Evolutionary conservation across 768 basidiomycete genomes (phyloP).

Genomic region (Rhizopogon rudus): DNA sequence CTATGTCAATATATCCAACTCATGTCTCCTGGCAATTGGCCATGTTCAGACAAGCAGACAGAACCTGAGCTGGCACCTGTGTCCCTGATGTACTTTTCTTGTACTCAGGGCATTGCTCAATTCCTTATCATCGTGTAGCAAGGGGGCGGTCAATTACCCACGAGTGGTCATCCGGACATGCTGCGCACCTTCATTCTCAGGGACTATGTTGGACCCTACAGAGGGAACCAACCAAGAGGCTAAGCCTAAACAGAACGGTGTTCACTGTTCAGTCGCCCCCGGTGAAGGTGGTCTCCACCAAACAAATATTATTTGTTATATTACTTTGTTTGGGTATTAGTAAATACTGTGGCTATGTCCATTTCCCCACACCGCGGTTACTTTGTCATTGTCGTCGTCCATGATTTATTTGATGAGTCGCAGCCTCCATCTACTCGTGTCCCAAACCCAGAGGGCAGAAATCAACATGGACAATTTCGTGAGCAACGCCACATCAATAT

Average conservation of each 20-base stretch:
- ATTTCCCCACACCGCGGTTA: no score
- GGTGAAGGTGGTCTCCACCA: neutral
- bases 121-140: conserved; percentile 32
- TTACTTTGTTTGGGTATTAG: no score
- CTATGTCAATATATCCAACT: conserved; percentile 21
- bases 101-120: conserved; percentile 27
- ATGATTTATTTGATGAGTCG: no score
- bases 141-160: conserved; percentile 19
- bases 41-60: conserved; percentile 23
- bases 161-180: neutral
- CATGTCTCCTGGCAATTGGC: conserved; percentile 26
- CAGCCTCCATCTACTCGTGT: no score
- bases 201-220: neutral
- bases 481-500: no score
- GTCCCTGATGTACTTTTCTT: no score
- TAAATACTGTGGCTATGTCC: no score
- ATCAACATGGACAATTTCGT: no score
- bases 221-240: neutral
- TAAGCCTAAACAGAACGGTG: neutral
- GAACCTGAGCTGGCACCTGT: neutral
- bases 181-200: neutral
- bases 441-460: no score
- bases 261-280: neutral
- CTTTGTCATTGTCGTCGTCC: no score
- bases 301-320: no score